Conservation (phyloP, 108 stramenopile species). For the Craspedostauros australis region DNA sequence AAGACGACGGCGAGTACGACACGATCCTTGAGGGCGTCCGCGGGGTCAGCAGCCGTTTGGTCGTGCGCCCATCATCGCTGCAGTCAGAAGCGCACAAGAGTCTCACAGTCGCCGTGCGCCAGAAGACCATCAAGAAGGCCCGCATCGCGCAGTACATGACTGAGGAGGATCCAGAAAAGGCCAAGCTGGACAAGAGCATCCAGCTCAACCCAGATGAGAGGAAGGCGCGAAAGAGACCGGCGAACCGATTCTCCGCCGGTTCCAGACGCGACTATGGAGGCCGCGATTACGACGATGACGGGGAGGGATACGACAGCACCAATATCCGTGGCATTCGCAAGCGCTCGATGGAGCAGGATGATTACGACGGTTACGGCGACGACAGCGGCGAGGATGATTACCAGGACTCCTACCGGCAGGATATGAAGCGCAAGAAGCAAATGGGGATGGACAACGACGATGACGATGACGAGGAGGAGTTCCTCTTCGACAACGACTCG, state of each 20-base stretch:
- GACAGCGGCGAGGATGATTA: constrained; percentile 61
- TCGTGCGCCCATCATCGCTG: constrained; percentile 59
- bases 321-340: constrained; percentile 57
- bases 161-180: constrained; percentile 79
- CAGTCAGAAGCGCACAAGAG: constrained; percentile 77
- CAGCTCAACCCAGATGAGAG: constrained; percentile 62
- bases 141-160: constrained; percentile 72
- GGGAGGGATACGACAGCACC: constrained; percentile 63
- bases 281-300: constrained; percentile 62
- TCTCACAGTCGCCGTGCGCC: constrained; percentile 66
- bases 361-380: constrained; percentile 62
- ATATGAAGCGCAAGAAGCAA: constrained; percentile 22
- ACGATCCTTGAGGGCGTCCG: constrained; percentile 67
- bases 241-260: constrained; percentile 12
- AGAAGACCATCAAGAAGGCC: constrained; percentile 65
- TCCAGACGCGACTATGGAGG: constrained; percentile 5
- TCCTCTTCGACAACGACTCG: constrained; percentile 42
- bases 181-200: constrained; percentile 62
- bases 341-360: constrained; percentile 45
- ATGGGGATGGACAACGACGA: constrained; percentile 20
- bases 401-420: constrained; percentile 47
- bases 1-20: constrained; percentile 34
- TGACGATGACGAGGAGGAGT: constrained; percentile 36
- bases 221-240: constrained; percentile 41
- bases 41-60: constrained; percentile 44